Conservation (phyloP, 2,329 filamentous ascomycete genomes). For the Cryphonectria japonica region DNA sequence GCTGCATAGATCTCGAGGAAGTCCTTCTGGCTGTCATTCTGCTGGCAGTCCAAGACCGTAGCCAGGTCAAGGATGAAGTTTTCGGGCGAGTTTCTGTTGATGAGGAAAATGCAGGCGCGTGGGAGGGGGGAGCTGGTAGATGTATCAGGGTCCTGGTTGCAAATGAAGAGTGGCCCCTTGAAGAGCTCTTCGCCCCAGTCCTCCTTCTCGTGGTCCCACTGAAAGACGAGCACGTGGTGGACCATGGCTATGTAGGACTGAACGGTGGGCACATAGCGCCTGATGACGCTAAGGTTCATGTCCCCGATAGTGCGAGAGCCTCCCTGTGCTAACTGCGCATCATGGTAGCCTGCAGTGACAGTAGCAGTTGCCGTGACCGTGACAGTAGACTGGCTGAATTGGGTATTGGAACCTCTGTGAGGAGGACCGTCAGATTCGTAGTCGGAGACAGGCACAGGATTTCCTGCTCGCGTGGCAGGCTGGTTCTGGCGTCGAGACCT, state of each 20-base stretch:
- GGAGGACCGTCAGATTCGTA: slow-evolving; percentile 65
- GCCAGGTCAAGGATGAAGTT: slow-evolving; percentile 72
- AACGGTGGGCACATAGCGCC: slow-evolving; percentile 78
- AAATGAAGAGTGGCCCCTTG: slow-evolving; percentile 90
- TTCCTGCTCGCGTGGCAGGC: slow-evolving; percentile 39
- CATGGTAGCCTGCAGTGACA: slow-evolving; percentile 68
- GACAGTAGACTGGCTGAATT: slow-evolving; percentile 45
- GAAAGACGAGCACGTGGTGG: slow-evolving; percentile 85
- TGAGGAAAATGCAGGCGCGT: slow-evolving; percentile 66
- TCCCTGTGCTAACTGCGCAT: slow-evolving; percentile 55
- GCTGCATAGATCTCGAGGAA: slow-evolving; percentile 9
- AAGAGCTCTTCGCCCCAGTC: slow-evolving; percentile 85
- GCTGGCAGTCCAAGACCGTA: slow-evolving; percentile 61
- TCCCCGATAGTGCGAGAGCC: slow-evolving; percentile 72
- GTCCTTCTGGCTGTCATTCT: slow-evolving; percentile 39
- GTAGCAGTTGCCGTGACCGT: slow-evolving; percentile 24
- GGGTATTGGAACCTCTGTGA: slow-evolving; percentile 37
- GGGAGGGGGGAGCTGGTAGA: slow-evolving; percentile 41
- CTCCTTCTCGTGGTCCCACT: slow-evolving; percentile 66
- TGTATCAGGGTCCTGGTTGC: slow-evolving; percentile 58
- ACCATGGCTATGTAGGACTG: slow-evolving; percentile 76
- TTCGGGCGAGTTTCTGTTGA: slow-evolving; percentile 72
- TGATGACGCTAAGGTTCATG: slow-evolving; percentile 84
- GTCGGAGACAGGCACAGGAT: slow-evolving; percentile 54
- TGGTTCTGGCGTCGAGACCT: slow-evolving; percentile 37